Base-by-base conservation (phyloP, 2,329 filamentous ascomycete species). In the Paecilomyces variotii region DNA sequence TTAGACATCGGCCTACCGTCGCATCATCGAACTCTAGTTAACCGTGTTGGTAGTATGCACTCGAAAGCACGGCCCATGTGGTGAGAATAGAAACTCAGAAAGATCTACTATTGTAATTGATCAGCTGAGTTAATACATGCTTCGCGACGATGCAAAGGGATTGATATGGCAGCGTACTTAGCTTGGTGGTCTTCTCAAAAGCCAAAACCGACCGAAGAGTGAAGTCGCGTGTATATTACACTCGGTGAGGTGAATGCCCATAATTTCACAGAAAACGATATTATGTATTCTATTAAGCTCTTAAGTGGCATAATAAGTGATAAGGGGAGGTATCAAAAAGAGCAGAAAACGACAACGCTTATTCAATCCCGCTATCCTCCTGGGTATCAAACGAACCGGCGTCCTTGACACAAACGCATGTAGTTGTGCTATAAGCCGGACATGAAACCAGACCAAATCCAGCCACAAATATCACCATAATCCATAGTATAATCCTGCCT, bases 321-420 rank as follows among this genome's bases (percentile, higher is more conserved):
- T 11, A 56, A 30, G 19, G 50, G 12, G 62, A 62, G 62, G 61
- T 65, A 61, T 62, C 63, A 64, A 62, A 58, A 61, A 56, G 55
- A 57, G 7, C 61, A 61, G 57, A 63, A 56, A 59, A 59, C 24
- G 3, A 56, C 56, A 59, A 57, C 54, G 54, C 60, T 59, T 25
- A 54, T 55, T 50, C 56, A 59, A 60, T 59, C 59, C 57, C 55
- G 58, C 55, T 56, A 60, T 59, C 56, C 55, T 57, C 54, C 60
- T 57, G 59, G 64, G 64, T 65, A 65, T 65, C 63, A 62, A 62
- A 51, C 32, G 61, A 59, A 57, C 59, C 53, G 51, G 52, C 55
- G 56, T 60, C 50, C 24, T 30, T 35, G 30, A 51, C 45, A 54
- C 19, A 19, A 39, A 26, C 25, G 27, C 34, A 49, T 24, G 7